phyloP scores from a whole-genome alignment of 352 stramenopile species.

The Saprolegnia parasitica region DNA sequence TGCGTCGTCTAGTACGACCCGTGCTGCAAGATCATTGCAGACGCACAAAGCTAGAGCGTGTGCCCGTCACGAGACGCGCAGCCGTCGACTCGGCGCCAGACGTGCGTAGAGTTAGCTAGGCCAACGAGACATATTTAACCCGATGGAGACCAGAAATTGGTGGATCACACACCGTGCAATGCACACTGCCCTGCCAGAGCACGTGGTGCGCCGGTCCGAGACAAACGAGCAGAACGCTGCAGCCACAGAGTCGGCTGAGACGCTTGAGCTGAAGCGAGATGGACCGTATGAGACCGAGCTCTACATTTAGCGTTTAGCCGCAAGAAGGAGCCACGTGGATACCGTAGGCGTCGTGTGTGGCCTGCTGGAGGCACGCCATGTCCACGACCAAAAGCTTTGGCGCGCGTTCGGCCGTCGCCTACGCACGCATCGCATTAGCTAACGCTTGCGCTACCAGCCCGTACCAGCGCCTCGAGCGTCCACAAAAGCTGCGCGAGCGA shows the following conservation, averaged over 20 bases:
- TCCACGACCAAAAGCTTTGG: not conserved
- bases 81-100: no score
- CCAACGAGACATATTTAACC: not conserved
- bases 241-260: not conserved
- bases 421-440: not conserved
- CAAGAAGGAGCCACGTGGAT: no score
- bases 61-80: not conserved
- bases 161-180: not conserved
- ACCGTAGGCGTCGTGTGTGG: not conserved
- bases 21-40: conserved; percentile 10
- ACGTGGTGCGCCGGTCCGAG: not conserved
- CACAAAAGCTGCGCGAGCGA: not conserved
- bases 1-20: conserved; percentile 30
- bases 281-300: not conserved
- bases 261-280: not conserved
- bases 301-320: no score
- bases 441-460: not conserved
- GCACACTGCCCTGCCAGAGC: not conserved
- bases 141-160: not conserved
- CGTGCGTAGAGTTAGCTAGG: not conserved
- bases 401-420: not conserved
- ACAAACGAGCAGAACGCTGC: not conserved
- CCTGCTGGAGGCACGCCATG: not conserved
- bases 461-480: not conserved
- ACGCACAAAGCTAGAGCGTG: not conserved